phyloP scores from a whole-genome alignment of 2,329 filamentous ascomycete species.

The Curvularia verruculosa region DNA sequence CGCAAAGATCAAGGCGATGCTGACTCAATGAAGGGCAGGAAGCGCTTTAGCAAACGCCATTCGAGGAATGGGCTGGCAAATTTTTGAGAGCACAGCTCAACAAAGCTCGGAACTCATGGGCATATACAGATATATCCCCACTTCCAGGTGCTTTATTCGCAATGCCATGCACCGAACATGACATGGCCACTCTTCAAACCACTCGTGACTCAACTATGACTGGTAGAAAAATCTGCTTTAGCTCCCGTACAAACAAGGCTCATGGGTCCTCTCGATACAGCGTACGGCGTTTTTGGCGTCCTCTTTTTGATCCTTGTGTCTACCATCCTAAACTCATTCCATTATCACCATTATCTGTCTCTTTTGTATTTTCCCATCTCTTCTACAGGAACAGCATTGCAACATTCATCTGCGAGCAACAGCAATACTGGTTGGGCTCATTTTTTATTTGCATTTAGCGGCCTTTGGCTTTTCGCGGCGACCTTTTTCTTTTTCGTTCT shows the following conservation, averaged over 20 bases:
- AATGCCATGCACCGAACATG: conserved; percentile 9
- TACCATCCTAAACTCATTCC: neutral
- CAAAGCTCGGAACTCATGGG: neutral
- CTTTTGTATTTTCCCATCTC: neutral
- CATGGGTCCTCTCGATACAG: conserved; percentile 7
- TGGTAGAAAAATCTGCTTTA: neutral
- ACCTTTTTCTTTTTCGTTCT: neutral
- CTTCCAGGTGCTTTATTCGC: conserved; percentile 7
- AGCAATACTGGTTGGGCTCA: neutral
- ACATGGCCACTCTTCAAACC: neutral
- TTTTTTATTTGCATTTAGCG: conserved; percentile 3
- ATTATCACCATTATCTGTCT: conserved; percentile 1
- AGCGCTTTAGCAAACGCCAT: conserved; percentile 86
- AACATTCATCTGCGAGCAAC: neutral
- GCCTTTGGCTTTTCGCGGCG: neutral
- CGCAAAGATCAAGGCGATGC: conserved; percentile 57
- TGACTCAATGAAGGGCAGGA: conserved; percentile 64
- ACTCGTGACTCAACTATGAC: neutral
- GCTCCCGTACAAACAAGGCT: conserved; percentile 3
- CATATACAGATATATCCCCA: neutral
- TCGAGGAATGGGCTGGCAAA: conserved; percentile 93
- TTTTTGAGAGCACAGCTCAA: conserved; percentile 61
- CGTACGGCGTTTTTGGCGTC: conserved; percentile 15
- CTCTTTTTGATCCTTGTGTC: conserved; percentile 3
- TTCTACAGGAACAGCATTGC: conserved; percentile 5